A percentile compares a stretch with the other conserved stretches of the same genome.
These are phyloP conservation scores for Irpex lacteus DNA, from an alignment of 1,284 basidiomycete species.

Conservation along the genomic window DNA sequence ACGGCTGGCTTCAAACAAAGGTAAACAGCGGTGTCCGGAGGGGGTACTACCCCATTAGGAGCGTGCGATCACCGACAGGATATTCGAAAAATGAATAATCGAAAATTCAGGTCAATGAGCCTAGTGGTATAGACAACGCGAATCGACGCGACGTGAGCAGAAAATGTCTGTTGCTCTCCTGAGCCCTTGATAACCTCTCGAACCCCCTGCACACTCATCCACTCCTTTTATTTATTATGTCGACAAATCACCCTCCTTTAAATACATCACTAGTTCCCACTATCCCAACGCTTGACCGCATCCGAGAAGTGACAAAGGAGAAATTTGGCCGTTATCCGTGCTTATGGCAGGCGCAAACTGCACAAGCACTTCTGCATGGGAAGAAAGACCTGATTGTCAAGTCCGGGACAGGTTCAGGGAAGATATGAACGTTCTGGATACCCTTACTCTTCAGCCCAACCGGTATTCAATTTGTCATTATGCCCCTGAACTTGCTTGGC, in stretches of 20 bases:
- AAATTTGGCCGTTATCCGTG: constrained; percentile 9
- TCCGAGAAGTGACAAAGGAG: neutral
- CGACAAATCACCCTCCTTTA: neutral
- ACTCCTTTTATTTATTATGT: neutral
- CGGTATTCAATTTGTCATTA: constrained; percentile 27
- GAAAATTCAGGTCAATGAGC: neutral
- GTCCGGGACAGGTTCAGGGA: constrained; percentile 24
- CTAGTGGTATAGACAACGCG: neutral
- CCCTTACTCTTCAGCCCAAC: constrained; percentile 24
- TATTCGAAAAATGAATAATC: neutral
- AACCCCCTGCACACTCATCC: too few species aligned
- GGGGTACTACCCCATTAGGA: neutral
- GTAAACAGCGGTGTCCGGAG: neutral
- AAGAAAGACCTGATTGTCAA: constrained; percentile 23
- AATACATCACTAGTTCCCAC: neutral
- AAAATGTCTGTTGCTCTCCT: too few species aligned
- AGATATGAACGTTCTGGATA: constrained; percentile 31
- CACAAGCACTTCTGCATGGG: constrained; percentile 10
- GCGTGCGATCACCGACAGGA: neutral
- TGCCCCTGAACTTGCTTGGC: constrained; percentile 27
- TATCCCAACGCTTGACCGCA: neutral
- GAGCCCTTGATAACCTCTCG: too few species aligned
- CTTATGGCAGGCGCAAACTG: constrained; percentile 20
- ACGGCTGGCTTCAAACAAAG: constrained; percentile 1
- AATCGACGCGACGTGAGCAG: neutral